These are phyloP conservation scores for Selaginella moellendorffii DNA, from an alignment of 75 land plant genomes.

Conservation along the genomic window DNA sequence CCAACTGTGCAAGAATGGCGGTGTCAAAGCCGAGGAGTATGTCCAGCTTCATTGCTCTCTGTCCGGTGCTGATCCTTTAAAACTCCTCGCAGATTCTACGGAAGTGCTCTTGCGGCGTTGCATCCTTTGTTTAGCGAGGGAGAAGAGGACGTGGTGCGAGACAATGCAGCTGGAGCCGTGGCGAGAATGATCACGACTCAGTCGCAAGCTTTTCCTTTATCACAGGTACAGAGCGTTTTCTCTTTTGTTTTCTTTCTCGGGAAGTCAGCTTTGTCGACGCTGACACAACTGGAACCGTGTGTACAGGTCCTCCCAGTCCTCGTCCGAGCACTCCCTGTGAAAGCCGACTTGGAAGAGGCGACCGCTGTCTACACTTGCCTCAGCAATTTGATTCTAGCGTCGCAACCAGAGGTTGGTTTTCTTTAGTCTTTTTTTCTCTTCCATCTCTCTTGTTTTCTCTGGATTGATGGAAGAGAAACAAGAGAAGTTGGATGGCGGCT, in stretches of 20 bases:
- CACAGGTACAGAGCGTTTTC: constrained; percentile 81
- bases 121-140: constrained; percentile 80
- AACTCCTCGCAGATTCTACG: constrained; percentile 55
- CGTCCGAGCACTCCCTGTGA: constrained; percentile 62
- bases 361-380: constrained; percentile 62
- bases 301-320: constrained; percentile 80
- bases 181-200: constrained; percentile 87
- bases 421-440: not conserved
- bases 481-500: not conserved
- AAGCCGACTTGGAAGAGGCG: constrained; percentile 83
- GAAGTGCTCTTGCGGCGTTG: constrained; percentile 47
- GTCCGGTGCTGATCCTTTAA: no score
- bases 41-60: no score
- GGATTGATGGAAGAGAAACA: not conserved
- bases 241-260: constrained; percentile 6
- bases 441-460: no score
- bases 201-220: constrained; percentile 65
- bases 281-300: not conserved
- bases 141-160: constrained; percentile 88
- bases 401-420: constrained; percentile 57
- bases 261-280: not conserved
- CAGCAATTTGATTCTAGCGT: constrained; percentile 46
- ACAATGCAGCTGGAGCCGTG: constrained; percentile 97
- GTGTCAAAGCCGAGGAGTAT: constrained; percentile 60
- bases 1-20: constrained; percentile 83